A percentile compares a stretch with the other conserved stretches of the same genome.
Evolutionary conservation across 1,139 yeast genomes (phyloP).

Genomic region (Geotrichum histeridarum): DNA sequence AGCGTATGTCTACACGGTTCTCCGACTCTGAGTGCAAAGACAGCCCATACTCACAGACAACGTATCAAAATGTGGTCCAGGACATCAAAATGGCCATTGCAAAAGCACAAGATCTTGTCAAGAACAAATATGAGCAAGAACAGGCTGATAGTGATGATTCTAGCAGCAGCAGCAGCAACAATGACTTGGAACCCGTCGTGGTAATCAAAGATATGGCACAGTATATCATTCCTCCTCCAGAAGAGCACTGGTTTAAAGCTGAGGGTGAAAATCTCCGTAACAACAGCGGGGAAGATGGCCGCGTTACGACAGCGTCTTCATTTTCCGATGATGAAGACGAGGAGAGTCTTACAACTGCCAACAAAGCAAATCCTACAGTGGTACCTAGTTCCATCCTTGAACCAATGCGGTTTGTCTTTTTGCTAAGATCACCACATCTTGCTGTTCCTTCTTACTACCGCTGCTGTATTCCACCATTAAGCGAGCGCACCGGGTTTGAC

Average conservation of each 20-base stretch:
- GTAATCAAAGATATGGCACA: constrained; percentile 34
- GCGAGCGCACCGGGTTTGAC: constrained; percentile 30
- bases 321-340: constrained; percentile 11
- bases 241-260: constrained; percentile 6
- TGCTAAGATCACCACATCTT: constrained; percentile 32
- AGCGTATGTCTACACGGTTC: constrained; percentile 28
- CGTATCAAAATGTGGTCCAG: constrained; percentile 24
- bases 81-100: constrained; percentile 13
- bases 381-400: constrained; percentile 24
- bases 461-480: constrained; percentile 32
- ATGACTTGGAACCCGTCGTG: constrained; percentile 19
- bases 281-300: not conserved
- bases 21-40: constrained; percentile 19
- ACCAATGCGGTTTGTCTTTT: constrained; percentile 26
- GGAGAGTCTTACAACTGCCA: not conserved
- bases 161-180: constrained; percentile 1
- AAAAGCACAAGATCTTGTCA: not conserved
- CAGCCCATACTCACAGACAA: constrained; percentile 21
- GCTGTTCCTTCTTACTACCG: constrained; percentile 32
- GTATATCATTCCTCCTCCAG: constrained; percentile 29
- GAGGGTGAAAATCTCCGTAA: not conserved
- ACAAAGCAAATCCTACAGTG: constrained; percentile 24
- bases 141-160: constrained; percentile 8
- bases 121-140: constrained; percentile 1
- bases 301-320: constrained; percentile 22